Percentiles rank a stretch among this genome's conserved stretches.
These are phyloP conservation scores for Fusarium goolgardi DNA, from an alignment of 2,329 filamentous ascomycete species.

Conservation along the genomic window DNA sequence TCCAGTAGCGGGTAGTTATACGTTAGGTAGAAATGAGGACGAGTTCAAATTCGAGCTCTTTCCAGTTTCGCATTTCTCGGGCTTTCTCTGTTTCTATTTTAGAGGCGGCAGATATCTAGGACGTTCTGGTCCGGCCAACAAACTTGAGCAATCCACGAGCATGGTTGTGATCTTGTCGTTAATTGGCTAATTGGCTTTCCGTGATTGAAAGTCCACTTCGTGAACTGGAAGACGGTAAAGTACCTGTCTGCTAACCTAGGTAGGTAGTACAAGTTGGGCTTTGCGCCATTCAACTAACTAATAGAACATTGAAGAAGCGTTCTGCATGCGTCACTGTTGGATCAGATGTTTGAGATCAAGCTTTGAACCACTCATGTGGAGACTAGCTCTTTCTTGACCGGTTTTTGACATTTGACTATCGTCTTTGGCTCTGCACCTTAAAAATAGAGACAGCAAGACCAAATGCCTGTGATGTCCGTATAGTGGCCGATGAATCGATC, in stretches of 20 bases:
- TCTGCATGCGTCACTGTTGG: conserved; percentile 35
- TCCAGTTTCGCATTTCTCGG: conserved; percentile 6
- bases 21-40: neutral
- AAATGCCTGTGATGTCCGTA: conserved; percentile 8
- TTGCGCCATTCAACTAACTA: neutral
- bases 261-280: conserved; percentile 6
- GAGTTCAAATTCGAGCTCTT: neutral
- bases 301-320: conserved; percentile 15
- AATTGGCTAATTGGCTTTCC: conserved; percentile 31
- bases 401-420: neutral
- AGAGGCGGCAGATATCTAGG: conserved; percentile 22
- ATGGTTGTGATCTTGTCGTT: conserved; percentile 33
- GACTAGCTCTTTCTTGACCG: conserved; percentile 1
- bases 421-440: neutral
- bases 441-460: neutral
- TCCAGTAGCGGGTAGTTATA: neutral
- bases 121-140: conserved; percentile 42
- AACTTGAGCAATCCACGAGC: conserved; percentile 32
- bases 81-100: conserved; percentile 1
- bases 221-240: neutral
- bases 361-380: conserved; percentile 19
- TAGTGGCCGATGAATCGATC: conserved; percentile 32
- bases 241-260: conserved; percentile 13
- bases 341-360: conserved; percentile 17
- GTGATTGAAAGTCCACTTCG: conserved; percentile 35